Evolutionary conservation across 768 basidiomycete species (phyloP).

Genomic region (Mycena vitilis): DNA sequence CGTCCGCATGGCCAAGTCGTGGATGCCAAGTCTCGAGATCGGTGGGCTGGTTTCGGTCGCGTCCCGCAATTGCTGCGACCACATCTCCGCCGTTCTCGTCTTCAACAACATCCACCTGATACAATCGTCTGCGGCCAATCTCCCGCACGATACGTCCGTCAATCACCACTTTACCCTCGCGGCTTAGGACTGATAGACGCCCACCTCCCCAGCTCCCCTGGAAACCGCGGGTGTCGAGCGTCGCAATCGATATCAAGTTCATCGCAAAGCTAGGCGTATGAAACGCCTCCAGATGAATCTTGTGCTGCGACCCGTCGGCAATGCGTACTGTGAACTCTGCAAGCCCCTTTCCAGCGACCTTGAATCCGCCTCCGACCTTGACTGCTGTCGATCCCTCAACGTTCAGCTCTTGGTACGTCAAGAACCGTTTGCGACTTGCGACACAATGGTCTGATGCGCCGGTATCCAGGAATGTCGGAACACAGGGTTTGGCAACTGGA

Average conservation of each 20-base stretch:
- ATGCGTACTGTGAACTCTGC: background rate
- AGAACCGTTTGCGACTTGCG: background rate
- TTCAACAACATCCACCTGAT: background rate
- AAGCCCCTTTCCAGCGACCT: background rate
- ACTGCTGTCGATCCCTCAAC: background rate
- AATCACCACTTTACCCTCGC: background rate
- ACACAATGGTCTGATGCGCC: constrained; percentile 21
- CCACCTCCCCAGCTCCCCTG: background rate
- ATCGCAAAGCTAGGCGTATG: background rate
- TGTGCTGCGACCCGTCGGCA: background rate
- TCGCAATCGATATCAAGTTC: background rate
- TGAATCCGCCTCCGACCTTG: background rate
- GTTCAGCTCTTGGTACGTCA: constrained; percentile 3
- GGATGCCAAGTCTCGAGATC: too few relatives aligned
- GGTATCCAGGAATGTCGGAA: background rate
- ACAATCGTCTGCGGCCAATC: background rate
- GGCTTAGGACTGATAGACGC: background rate
- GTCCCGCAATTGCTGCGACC: too few relatives aligned
- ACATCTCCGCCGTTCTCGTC: too few relatives aligned
- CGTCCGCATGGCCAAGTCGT: constrained; percentile 38
- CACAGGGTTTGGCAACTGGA: too few relatives aligned
- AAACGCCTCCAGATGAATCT: background rate
- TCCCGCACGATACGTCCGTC: background rate
- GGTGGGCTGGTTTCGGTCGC: too few relatives aligned
- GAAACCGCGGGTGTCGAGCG: background rate